Percentiles rank a stretch among this genome's conserved stretches.
Conservation (phyloP, 108 stramenopile species). For the Parietichytrium sp. region DNA sequence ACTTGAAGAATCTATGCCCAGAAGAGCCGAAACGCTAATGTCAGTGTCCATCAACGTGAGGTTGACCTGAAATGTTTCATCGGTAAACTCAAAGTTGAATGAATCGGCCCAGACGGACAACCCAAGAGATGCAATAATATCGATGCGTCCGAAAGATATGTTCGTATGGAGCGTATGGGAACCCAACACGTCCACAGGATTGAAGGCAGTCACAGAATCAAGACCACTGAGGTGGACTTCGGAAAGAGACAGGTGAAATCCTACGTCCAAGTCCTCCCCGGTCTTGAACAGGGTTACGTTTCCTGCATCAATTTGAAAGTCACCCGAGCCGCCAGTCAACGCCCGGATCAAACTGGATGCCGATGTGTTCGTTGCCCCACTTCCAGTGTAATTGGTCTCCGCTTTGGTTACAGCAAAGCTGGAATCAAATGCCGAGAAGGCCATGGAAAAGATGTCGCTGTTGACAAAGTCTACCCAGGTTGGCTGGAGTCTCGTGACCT, state of each 20-base stretch:
- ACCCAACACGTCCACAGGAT: not conserved
- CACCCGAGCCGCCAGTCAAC: not conserved
- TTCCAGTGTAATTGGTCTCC: too few species aligned
- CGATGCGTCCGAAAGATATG: slow-evolving; percentile 1
- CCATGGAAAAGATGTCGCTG: slow-evolving; percentile 25
- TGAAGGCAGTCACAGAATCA: not conserved
- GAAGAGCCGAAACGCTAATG: too few species aligned
- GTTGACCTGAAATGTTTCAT: too few species aligned
- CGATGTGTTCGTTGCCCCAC: not conserved
- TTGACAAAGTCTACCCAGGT: slow-evolving; percentile 5
- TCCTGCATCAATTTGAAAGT: not conserved
- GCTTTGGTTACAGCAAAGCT: not conserved
- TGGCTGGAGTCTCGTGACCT: too few species aligned
- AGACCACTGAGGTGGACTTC: not conserved
- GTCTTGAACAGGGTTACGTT: not conserved
- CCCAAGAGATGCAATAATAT: too few species aligned
- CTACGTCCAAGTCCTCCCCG: not conserved
- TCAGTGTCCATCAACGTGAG: too few species aligned
- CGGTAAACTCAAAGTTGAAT: too few species aligned
- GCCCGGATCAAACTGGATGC: not conserved
- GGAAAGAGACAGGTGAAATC: not conserved
- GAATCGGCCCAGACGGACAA: too few species aligned
- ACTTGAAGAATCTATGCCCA: too few species aligned
- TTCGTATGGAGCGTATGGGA: not conserved
- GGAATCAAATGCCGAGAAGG: not conserved